phyloP scores from a whole-genome alignment of 108 stramenopile species.

The Nitzschia putrida region DNA sequence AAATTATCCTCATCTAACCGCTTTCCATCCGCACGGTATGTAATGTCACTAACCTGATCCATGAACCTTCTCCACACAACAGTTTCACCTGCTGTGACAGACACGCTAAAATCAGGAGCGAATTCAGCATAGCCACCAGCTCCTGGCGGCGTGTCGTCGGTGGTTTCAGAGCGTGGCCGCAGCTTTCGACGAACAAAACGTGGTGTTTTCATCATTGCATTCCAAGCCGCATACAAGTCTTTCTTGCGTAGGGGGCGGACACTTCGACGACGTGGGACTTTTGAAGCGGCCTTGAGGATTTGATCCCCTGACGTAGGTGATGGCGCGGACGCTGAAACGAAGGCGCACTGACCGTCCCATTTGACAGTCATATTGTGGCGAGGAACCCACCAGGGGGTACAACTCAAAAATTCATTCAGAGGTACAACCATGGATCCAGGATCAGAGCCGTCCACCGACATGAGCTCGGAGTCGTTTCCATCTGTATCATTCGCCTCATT shows the following conservation, averaged over 20 bases:
- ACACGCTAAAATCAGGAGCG: constrained; percentile 1
- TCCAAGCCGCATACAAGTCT: constrained; percentile 84
- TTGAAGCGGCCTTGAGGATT: not conserved
- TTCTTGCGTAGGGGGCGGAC: constrained; percentile 70
- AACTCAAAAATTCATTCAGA: constrained; percentile 50
- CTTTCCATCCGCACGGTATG: constrained; percentile 72
- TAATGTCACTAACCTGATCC: constrained; percentile 73
- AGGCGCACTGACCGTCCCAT: constrained; percentile 82
- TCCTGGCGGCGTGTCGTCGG: not conserved
- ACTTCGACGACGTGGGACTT: constrained; percentile 32
- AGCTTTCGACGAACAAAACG: constrained; percentile 50
- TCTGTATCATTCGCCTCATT: constrained; percentile 11
- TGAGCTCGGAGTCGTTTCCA: constrained; percentile 24
- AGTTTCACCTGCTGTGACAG: constrained; percentile 53
- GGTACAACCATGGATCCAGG: not conserved
- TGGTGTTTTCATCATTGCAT: constrained; percentile 77
- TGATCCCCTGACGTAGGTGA: constrained; percentile 12
- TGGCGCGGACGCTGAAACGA: constrained; percentile 27
- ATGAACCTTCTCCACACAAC: constrained; percentile 78
- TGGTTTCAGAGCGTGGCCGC: constrained; percentile 18
- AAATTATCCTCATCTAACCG: constrained; percentile 73
- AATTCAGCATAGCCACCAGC: not conserved
- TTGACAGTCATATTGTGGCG: constrained; percentile 47
- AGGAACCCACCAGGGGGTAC: constrained; percentile 76
- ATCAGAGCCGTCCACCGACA: constrained; percentile 9